Percentiles rank a stretch among this genome's conserved stretches.
Evolutionary conservation across 192 early-diverging fungal species (phyloP).

Genomic region (Backusella psychrophila): DNA sequence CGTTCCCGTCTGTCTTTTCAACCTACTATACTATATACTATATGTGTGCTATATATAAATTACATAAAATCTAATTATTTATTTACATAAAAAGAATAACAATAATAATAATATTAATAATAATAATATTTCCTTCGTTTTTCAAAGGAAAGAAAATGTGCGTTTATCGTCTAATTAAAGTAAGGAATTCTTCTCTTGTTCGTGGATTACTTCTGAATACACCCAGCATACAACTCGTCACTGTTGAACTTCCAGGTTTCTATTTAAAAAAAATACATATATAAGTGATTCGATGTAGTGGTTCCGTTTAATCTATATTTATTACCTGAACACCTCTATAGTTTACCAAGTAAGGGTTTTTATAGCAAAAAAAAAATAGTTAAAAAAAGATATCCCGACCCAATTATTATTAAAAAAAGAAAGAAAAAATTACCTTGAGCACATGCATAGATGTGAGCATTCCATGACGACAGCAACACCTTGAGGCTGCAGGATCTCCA

Average conservation of each 20-base stretch:
- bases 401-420: background rate
- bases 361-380: background rate
- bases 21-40: background rate
- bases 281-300: background rate
- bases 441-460: constrained; percentile 65
- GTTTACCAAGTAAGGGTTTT: background rate
- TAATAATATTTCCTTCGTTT: background rate
- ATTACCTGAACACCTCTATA: constrained; percentile 18
- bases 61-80: constrained; percentile 9
- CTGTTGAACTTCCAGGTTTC: constrained; percentile 93
- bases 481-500: constrained; percentile 90
- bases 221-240: constrained; percentile 95
- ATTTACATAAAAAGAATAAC: constrained; percentile 8
- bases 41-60: background rate
- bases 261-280: constrained; percentile 32
- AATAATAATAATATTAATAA: background rate
- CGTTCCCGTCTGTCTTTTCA: background rate
- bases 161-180: constrained; percentile 57
- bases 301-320: background rate
- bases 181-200: constrained; percentile 96
- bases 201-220: constrained; percentile 86
- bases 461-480: constrained; percentile 99
- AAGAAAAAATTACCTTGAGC: constrained; percentile 20
- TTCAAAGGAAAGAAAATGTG: background rate
- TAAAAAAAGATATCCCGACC: background rate